phyloP scores from a whole-genome alignment of 2,329 filamentous ascomycete genomes.

The Paraconiothyrium sp. region DNA sequence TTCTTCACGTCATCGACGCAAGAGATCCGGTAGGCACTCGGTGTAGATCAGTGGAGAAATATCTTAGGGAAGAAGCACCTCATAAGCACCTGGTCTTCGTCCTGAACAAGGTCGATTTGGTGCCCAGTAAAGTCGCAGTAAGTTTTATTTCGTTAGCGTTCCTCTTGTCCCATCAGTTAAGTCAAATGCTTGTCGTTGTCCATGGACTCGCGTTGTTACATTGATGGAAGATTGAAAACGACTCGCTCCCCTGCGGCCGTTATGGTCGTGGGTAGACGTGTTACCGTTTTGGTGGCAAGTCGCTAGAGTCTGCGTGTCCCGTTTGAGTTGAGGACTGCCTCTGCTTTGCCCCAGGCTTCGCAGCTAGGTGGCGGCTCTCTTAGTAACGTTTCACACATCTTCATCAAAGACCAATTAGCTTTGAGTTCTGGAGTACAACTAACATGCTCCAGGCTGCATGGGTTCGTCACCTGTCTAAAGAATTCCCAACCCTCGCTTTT shows the following conservation, averaged over 20 bases:
- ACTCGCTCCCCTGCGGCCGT: slow-evolving; percentile 72
- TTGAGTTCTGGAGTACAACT: slow-evolving; percentile 29
- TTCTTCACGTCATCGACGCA: slow-evolving; percentile 68
- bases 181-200: slow-evolving; percentile 82
- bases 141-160: slow-evolving; percentile 62
- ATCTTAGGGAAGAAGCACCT: slow-evolving; percentile 88
- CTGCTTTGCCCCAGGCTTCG: slow-evolving; percentile 63
- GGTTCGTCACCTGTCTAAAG: slow-evolving; percentile 88
- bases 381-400: slow-evolving; percentile 98
- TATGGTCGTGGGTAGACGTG: slow-evolving; percentile 74
- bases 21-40: slow-evolving; percentile 71
- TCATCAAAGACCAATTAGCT: slow-evolving; percentile 35
- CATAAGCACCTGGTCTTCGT: slow-evolving; percentile 96
- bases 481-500: slow-evolving; percentile 93
- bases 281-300: slow-evolving; percentile 88
- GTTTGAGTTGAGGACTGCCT: slow-evolving; percentile 97
- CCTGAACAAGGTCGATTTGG: slow-evolving; percentile 90
- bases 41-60: slow-evolving; percentile 91
- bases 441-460: slow-evolving; percentile 77
- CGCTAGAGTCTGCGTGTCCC: slow-evolving; percentile 81
- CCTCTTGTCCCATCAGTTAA: slow-evolving; percentile 76
- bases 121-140: slow-evolving; percentile 94
- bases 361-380: slow-evolving; percentile 83
- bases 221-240: slow-evolving; percentile 93
- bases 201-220: slow-evolving; percentile 96